Evolutionary conservation across 2,329 filamentous ascomycete species (phyloP), one percentile per base, ranked within the genome.

Genomic region (Stenocarpella maydis): DNA sequence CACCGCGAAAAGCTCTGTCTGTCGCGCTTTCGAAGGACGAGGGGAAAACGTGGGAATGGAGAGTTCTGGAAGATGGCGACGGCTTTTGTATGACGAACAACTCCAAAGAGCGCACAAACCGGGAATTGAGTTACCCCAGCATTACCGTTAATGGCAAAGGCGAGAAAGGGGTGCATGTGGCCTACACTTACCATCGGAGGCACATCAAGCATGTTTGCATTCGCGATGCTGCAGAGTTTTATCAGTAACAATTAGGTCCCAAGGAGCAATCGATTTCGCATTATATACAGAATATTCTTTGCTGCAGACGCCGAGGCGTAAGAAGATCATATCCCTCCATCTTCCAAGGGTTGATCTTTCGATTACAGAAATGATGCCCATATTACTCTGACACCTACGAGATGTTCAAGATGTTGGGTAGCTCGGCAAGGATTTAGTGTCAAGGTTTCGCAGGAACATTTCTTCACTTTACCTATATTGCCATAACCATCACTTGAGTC

Each of bases 81-180:
- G 82, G 82, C 0, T 83, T 80, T 31, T 84, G 82, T 61, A 78
- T 83, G 75, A 84, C 82, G 0, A 84, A 84, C 69, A 82, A 83
- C 64, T 82, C 80, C 0, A 75, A 76, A 12, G 76, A 81, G 0
- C 80, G 80, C 52, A 76, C 79, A 3, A 84, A 84, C 31, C 73
- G 81, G 9, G 82, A 84, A 68, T 54, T 84, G 41, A 82, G 80
- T 28, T 84, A 84, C 64, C 82, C 81, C 0, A 83, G 81, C 70
- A 82, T 84, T 39, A 71, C 77, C 1, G 73, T 81, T 9, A 69
- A 71, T 2, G 72, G 28, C 0, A 76, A 72, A 4, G 26, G 19
- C 15, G 10, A 9, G 12, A 45, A 21, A 2, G 26, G 55, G 19
- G 73, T 77, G 10, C 80, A 83, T 69, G 73, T 84, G 28, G 80